Evolutionary conservation across 345 rosid genomes (phyloP), one percentile per base, ranked within the genome.

Genomic region (Acer negundo): DNA sequence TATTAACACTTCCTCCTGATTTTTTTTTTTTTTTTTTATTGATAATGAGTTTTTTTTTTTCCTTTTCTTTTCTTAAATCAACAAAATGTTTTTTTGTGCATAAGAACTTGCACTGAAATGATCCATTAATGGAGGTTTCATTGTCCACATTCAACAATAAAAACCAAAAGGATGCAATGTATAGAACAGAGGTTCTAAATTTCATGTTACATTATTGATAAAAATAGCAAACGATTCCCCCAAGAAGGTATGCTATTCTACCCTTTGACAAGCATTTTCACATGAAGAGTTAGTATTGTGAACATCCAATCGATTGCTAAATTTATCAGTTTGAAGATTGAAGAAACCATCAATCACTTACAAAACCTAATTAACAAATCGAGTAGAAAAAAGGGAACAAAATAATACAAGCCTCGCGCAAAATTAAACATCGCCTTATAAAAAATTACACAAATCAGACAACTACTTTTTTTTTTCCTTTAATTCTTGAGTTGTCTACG

Each of bases 371-470:
- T 9, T 42, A 9, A n/a, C 15, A 17, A 53, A 64, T 38, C 16
- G 55, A 58, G 15, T 10, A 71, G 61, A 42, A 51, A 44, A 22
- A 46, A 56, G 23, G 16, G 16, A 38, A 71, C 17, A 2, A 66
- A 72, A 76, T 13, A 47, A 20, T 42, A 51, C 17, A 56, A 59
- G 38, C 63, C 69, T 67, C 62, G 35, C 19, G 17, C 68, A 70
- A 75, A 56, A 49, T 71, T 28, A 31, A 61, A 67, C 71, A 74
- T 74, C n/a, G 42, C 82, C 42, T 40, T 69, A 22, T 58, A 79
- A 75, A 76, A 76, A 64, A 76, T 66, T 72, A 66, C 77, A 80
- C n/a, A 51, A 70, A 82, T 75, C 74, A 24, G 70, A 49, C 61
- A 44, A 42, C 62, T 81, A 20, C 2, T 15, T 28, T 79, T 79